Evolutionary conservation across 129 eudicot genomes (phyloP), one percentile per base, ranked within the genome.

Genomic region (Saussurea involucrata): DNA sequence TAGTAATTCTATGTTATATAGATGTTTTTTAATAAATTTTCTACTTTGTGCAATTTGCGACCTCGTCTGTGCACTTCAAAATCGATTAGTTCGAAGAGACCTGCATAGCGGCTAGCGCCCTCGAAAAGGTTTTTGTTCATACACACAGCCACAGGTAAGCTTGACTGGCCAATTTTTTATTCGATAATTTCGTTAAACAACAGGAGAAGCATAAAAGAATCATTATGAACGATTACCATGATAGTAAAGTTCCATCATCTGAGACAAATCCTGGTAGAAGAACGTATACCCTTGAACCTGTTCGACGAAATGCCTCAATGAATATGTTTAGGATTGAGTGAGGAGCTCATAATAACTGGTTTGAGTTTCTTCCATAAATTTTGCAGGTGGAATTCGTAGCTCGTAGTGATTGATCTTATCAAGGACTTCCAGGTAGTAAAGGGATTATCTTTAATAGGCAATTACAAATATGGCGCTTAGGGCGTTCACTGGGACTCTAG

Each of bases 391-490:
- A 33, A 34, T 44, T 73, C 22, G 15, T 24, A 46, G 10, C 53
- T 66, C 5, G 9, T 70, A 24, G 65, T 1, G 76, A 37, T 74
- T 63, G 37, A 63, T 27, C 49, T 76, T 40, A 64, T 66, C 80
- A 60, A 74, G 69, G 58, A 22, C 66, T 72, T 72, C 22, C 6
- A 10, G 46, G 18, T 63, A 20, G 18, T 25, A 66, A 12, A 67
- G 24, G 21, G 8, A 20, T 76, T 28, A 44, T 49, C 76, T 78
- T 20, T 57, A 55, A 63, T 46, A 18, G 34, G 8, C 15, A 22
- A 63, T 63, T 64, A 49, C 3, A 22, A 22, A 29, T 74, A 85
- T 90, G 92, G 89, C 87, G 46, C 78, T 88, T 53, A 55, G 68
- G 76, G 63, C 63, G 61, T 85, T 80, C 66, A 53, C 80, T 60